Evolutionary conservation across 108 stramenopile genomes (phyloP), one percentile per base, ranked within the genome.

Genomic region (Nitzschia palea): DNA sequence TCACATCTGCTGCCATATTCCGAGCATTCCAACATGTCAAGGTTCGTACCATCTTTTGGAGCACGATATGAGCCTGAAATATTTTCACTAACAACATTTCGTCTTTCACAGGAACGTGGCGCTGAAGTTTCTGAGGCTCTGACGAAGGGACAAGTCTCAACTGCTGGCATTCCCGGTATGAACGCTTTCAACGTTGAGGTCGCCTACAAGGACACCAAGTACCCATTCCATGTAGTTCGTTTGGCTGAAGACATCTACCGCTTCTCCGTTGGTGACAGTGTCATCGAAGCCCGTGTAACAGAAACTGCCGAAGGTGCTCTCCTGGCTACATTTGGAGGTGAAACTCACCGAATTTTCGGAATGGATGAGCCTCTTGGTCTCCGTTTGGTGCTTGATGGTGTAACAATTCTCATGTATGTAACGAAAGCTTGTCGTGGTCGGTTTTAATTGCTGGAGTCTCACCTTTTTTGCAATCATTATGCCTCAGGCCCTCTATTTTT

Each of bases 321-420:
- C 55, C 74, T 98, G 59, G 95, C 94, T 26, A 93, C 77, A 17
- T 96, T 95, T 68, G 94, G 90, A 20, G 96, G 97, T 62, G 87
- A 93, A 44, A 90, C 90, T 50, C 95, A 95, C 69, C 82, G 91
- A 18, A 94, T 98, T 58, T 74, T 84, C 60, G 97, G 96, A 32
- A 88, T 86, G 84, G 97, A 98, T 32, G 97, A 98, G 78, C 94
- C 97, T 53, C 86, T 98, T 65, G 97, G 97, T 55, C 87, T 98
- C 45, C 88, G 96, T 48, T 79, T 98, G 53, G 82, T 80, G 43
- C 43, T 94, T 36, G 91, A 94, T 68, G 93, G 90, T 52, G 80
- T 74, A 51, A 94, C 91, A 17, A 82, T 90, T 67, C 71, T 93
- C 59, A 92, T 94, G 90, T 90, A 60, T 85, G 87, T 63, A 31